Conservation (phyloP, 2,329 filamentous ascomycete species). For the Talaromyces albobiverticillius region DNA sequence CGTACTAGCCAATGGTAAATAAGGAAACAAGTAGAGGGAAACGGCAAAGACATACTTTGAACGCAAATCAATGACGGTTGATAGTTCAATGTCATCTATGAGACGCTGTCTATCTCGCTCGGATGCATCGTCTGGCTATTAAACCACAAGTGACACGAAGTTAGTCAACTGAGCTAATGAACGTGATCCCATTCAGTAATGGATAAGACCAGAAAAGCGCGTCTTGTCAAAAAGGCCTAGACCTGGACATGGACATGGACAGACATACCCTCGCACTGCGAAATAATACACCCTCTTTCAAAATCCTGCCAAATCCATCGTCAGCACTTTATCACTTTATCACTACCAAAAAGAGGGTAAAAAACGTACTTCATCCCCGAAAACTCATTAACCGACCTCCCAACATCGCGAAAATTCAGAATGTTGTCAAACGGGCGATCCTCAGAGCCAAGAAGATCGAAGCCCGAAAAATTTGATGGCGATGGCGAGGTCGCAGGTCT, state of each 20-base stretch:
- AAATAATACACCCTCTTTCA: slow-evolving; percentile 64
- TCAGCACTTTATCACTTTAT: background rate
- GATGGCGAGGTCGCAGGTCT: too few relatives aligned
- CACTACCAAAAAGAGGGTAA: background rate
- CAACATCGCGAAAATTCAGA: slow-evolving; percentile 76
- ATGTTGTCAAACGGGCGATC: slow-evolving; percentile 54
- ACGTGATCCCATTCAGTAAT: background rate
- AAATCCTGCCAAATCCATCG: slow-evolving; percentile 29
- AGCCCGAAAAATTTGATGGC: slow-evolving; percentile 22
- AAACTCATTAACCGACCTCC: slow-evolving; percentile 61
- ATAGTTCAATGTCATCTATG: slow-evolving; percentile 59
- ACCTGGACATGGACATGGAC: background rate
- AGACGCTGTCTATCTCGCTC: slow-evolving; percentile 61
- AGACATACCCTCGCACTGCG: slow-evolving; percentile 61
- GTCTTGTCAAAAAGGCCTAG: too few relatives aligned
- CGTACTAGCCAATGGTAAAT: slow-evolving; percentile 53
- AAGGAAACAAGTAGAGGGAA: background rate
- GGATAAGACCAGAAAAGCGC: too few relatives aligned
- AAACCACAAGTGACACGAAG: background rate
- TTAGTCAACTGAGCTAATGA: background rate
- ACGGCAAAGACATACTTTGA: slow-evolving; percentile 57
- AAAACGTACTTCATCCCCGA: slow-evolving; percentile 52
- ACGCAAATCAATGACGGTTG: slow-evolving; percentile 74
- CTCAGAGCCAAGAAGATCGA: slow-evolving; percentile 32
- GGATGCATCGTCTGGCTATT: slow-evolving; percentile 65